A percentile compares a stretch with the other conserved stretches of the same genome.
These are phyloP conservation scores for Haplosporangium gracile DNA, from an alignment of 192 early-diverging fungal genomes.

Conservation along the genomic window DNA sequence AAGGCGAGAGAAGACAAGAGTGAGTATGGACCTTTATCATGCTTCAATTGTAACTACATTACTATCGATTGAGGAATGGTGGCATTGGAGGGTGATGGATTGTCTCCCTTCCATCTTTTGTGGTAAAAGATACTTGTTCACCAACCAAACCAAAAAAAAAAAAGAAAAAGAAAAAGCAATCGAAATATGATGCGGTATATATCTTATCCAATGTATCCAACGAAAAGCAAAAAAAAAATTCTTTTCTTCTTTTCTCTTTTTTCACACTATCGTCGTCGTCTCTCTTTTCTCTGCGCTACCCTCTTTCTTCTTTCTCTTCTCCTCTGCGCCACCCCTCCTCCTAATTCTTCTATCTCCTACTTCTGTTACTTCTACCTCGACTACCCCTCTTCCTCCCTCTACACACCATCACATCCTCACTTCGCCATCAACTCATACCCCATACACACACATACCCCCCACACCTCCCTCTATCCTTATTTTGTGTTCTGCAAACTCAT, in stretches of 20 bases:
- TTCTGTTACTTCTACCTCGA: too few species aligned
- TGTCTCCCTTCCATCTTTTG: neutral
- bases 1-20: too few species aligned
- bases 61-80: too few species aligned
- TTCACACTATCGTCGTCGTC: neutral
- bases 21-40: too few species aligned
- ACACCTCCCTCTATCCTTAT: constrained; percentile 1
- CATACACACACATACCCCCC: neutral
- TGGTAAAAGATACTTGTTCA: too few species aligned
- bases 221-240: neutral
- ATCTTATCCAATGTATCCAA: neutral
- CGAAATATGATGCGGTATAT: neutral
- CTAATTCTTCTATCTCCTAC: too few species aligned
- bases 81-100: neutral
- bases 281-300: neutral
- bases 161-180: neutral
- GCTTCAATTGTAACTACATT: too few species aligned
- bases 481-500: neutral
- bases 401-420: neutral
- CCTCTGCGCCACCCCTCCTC: too few species aligned
- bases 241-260: constrained; percentile 1
- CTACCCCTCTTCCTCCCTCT: neutral
- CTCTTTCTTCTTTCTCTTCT: too few species aligned
- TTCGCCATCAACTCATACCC: neutral
- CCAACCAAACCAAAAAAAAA: too few species aligned